Percentiles rank a stretch among this genome's conserved stretches.
phyloP scores from a whole-genome alignment of 2,329 filamentous ascomycete species.

The Penicillium psychrosexuale region DNA sequence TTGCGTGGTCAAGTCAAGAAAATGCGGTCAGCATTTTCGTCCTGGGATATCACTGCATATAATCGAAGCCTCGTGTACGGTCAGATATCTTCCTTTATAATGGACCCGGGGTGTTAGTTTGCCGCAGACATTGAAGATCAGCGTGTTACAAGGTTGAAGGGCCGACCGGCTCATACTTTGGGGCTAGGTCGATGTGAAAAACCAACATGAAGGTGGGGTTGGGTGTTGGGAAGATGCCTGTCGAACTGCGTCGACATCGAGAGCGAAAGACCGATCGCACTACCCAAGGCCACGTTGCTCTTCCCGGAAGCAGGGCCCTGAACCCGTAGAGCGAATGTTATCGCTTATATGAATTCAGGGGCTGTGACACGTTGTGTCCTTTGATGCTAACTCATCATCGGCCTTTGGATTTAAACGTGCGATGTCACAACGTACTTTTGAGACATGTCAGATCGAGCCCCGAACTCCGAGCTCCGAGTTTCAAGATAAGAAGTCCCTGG shows the following conservation, averaged over 20 bases:
- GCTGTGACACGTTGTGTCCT: neutral
- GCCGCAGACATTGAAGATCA: neutral
- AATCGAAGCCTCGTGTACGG: neutral
- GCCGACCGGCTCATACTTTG: neutral
- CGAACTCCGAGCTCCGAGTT: conserved; percentile 2
- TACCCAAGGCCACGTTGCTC: neutral
- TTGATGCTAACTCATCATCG: neutral
- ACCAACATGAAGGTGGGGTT: neutral
- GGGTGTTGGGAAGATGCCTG: neutral
- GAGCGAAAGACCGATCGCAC: neutral
- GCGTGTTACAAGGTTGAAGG: neutral
- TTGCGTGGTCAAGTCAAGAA: neutral
- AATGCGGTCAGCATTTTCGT: neutral
- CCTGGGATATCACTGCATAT: neutral
- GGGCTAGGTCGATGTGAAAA: neutral
- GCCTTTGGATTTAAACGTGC: neutral
- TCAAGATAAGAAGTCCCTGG: neutral
- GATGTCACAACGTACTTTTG: neutral
- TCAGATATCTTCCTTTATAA: neutral
- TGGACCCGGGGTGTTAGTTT: neutral
- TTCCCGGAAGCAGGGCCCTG: neutral
- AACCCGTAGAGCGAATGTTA: neutral
- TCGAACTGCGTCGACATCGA: neutral
- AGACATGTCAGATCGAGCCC: neutral
- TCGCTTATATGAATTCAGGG: neutral